phyloP scores from a whole-genome alignment of 352 stramenopile species.

The Poterioochromonas sp. region DNA sequence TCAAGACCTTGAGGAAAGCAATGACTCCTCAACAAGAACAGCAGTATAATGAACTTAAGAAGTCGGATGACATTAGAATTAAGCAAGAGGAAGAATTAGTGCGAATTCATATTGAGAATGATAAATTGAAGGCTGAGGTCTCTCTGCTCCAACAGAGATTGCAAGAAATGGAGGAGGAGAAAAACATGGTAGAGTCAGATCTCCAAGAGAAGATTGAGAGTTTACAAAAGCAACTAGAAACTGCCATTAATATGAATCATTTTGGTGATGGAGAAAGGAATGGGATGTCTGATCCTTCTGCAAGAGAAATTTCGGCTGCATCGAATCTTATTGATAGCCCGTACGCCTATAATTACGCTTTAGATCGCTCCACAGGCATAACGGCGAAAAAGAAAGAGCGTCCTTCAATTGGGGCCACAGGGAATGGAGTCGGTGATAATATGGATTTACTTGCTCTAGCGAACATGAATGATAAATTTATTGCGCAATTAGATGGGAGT shows the following conservation, averaged over 20 bases:
- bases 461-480: not conserved
- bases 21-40: not conserved
- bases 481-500: not conserved
- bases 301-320: not conserved
- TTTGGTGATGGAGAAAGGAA: not conserved
- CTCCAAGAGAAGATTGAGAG: not conserved
- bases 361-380: not conserved
- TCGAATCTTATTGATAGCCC: not conserved
- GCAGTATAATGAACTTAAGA: not conserved
- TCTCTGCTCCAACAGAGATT: not conserved
- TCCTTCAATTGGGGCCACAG: not conserved
- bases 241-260: too few relatives aligned
- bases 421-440: not conserved
- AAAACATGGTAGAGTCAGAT: not conserved
- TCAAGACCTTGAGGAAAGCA: not conserved
- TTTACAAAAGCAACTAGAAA: not conserved
- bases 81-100: slow-evolving; percentile 12
- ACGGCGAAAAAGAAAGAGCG: not conserved
- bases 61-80: not conserved
- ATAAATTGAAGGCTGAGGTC: not conserved
- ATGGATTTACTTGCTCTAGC: not conserved
- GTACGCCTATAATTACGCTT: not conserved
- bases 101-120: not conserved
- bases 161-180: not conserved
- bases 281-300: not conserved